These are phyloP conservation scores for Monilinia laxa DNA, from an alignment of 2,329 filamentous ascomycete genomes.

Conservation along the genomic window DNA sequence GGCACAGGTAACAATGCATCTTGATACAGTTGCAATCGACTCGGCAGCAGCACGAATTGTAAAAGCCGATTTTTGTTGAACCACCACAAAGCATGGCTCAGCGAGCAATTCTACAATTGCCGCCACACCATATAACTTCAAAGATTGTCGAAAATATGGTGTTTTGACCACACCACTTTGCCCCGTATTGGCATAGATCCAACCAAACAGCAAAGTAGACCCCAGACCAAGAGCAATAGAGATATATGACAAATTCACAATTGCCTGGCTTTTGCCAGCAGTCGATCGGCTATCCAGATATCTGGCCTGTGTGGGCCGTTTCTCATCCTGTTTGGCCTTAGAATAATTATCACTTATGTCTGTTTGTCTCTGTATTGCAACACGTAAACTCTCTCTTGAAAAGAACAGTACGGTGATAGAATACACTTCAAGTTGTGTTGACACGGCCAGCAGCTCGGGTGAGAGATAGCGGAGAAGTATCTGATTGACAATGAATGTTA, in stretches of 20 bases:
- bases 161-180: conserved; percentile 53
- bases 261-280: conserved; percentile 61
- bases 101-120: conserved; percentile 73
- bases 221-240: conserved; percentile 67
- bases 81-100: conserved; percentile 86
- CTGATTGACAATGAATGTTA: conserved; percentile 93
- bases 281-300: conserved; percentile 28
- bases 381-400: conserved; percentile 82
- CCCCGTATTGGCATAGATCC: conserved; percentile 59
- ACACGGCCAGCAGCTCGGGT: conserved; percentile 78
- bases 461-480: conserved; percentile 84
- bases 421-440: conserved; percentile 89
- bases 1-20: conserved; percentile 73
- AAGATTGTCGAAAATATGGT: conserved; percentile 59
- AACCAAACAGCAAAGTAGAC: conserved; percentile 63
- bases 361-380: conserved; percentile 83
- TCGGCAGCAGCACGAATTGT: conserved; percentile 80
- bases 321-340: conserved; percentile 9
- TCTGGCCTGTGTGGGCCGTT: background rate
- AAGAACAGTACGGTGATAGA: conserved; percentile 94
- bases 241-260: conserved; percentile 86
- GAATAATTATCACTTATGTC: conserved; percentile 33
- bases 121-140: conserved; percentile 57
- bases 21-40: conserved; percentile 73
- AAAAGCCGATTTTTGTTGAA: conserved; percentile 79